Evolutionary conservation across 805 yeast genomes (phyloP), one percentile per base, ranked within the genome.

Genomic region (Brettanomyces naardenensis): DNA sequence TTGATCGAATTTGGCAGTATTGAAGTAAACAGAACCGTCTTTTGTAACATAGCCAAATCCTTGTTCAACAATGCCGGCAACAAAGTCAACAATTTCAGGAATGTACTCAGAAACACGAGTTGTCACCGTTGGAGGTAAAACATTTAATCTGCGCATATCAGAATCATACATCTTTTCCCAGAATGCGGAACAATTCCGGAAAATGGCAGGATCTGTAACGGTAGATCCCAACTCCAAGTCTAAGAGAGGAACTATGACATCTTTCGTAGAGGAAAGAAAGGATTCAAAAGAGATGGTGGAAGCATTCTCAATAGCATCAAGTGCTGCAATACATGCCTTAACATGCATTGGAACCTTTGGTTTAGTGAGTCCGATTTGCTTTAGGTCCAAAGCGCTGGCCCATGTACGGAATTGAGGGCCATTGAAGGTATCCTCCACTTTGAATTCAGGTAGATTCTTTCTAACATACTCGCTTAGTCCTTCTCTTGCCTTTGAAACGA

Each of bases 11-110:
- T 76, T 73, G 6, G 65, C 73, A 10, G 97, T 89, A 62, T 92
- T 94, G 58, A 92, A 92, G 61, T 92, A 92, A n/a, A 92, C 98
- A 7, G 95, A 83, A 0, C 97, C 97, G 54, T 89, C 96, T 4
- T 59, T 62, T 2, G 95, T 78, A 4, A 76, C 64, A 54, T 89
- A 89, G 3, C 90, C 98, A 59, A 70, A 90, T 1, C 95, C 95
- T 49, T 82, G 83, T 3, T 53, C 59, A 31, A 90, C 75, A 54
- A 92, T 89, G 48, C 66, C 68, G 45, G 75, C 71, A 15, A 92
- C 95, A 59, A 78, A 90, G 13, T 62, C 72, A 30, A 90, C 75
- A 58, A 92, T 89, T 53, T 92, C 96, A 2, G 97, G 97, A 31
- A 90, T 79, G 53, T 87, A 90, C 59, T 92, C 98, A 4, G 95